Base-by-base conservation (phyloP, 1,139 yeast genomes). In the Debaryomyces fabryi region DNA sequence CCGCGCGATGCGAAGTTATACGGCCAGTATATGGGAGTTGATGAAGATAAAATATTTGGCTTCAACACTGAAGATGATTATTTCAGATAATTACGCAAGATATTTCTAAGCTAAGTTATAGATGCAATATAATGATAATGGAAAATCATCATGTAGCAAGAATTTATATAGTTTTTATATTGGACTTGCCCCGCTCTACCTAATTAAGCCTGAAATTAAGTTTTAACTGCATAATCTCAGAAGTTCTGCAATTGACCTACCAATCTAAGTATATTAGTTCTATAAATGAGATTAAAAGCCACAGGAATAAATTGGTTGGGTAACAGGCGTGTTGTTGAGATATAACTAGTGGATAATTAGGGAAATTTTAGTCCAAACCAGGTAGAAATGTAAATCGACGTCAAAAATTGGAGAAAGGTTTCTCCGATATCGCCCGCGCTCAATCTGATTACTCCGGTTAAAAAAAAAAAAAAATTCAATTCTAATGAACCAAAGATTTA, bases 51-150 rank as follows among this genome's bases (percentile, higher is more conserved):
- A 25, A 46, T 53, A 8, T 54, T 65, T 25, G 60, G 58, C 15
- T 54, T 67, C 10, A 58, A 55, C 41, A 60, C 70, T 3, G 69
- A 67, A 44, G 73, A 69, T 50, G 67, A 69, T 46, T 69, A 69
- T 40, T 68, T 69, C 42, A 50, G 50, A 33, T 58, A 46, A 43
- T 7, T 4, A 30, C 1, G 21, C 20, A 36, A 3, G n/a, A 3
- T 2, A 30, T 13, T 30, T 15, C 9, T 30, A 30, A 30, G 15
- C 0, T 2, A 30, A 13, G 7, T 16, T 34, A 34, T 15, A 34
- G 8, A 34, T 34, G 7, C 13, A n/a, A n/a, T 30, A 6, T 10
- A 32, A 32, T 32, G 6, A 16, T 32, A 8, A 8, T 16, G 8
- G 12, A 7, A 7, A 5, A 6, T 21, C 5, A 21, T 21, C 8